phyloP scores from a whole-genome alignment of 2,329 filamentous ascomycete species.

The Acephala macrosclerotiorum region DNA sequence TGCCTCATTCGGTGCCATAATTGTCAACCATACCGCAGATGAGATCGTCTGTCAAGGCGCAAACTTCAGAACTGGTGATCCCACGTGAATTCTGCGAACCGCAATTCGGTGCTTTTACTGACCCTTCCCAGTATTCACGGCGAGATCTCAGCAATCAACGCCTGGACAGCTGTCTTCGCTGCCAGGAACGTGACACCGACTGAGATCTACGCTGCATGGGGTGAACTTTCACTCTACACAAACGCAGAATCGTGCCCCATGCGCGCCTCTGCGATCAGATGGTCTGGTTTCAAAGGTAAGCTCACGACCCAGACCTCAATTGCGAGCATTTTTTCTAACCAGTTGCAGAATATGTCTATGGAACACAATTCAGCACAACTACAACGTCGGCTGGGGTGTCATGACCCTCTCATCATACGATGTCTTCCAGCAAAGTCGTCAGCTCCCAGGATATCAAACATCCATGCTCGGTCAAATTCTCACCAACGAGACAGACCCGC shows the following conservation, averaged over 20 bases:
- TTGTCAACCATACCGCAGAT: conserved; percentile 60
- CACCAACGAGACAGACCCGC: conserved; percentile 58
- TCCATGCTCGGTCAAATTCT: conserved; percentile 39
- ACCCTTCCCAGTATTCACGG: conserved; percentile 48
- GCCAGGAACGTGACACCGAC: conserved; percentile 37
- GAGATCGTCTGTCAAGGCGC: conserved; percentile 26
- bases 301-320: conserved; percentile 41
- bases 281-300: conserved; percentile 55
- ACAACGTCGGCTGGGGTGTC: conserved; percentile 24
- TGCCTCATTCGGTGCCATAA: conserved; percentile 58
- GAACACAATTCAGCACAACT: conserved; percentile 28
- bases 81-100: conserved; percentile 9
- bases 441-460: conserved; percentile 27
- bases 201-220: conserved; percentile 50
- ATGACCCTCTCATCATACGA: conserved; percentile 27
- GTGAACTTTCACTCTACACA: conserved; percentile 52
- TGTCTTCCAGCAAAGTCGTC: conserved; percentile 26
- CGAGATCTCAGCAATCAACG: conserved; percentile 62
- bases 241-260: conserved; percentile 64
- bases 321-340: background rate
- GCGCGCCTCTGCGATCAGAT: conserved; percentile 62
- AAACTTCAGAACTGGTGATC: conserved; percentile 27
- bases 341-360: conserved; percentile 25
- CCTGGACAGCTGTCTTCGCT: conserved; percentile 57
- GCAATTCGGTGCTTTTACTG: background rate